Evolutionary conservation across 2,329 filamentous ascomycete species (phyloP).

Genomic region (Zymoseptoria passerinii): DNA sequence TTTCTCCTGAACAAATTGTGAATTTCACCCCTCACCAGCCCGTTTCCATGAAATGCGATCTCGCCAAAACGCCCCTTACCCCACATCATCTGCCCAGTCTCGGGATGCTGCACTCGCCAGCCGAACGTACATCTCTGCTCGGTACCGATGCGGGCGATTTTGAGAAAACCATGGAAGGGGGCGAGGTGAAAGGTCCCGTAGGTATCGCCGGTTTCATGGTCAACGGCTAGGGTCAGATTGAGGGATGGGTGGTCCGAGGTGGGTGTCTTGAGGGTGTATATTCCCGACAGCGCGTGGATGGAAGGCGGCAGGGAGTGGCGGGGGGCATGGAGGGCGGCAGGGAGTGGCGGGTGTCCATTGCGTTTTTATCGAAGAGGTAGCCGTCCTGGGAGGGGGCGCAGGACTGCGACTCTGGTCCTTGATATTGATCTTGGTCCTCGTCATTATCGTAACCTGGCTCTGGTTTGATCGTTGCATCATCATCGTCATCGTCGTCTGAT

Average conservation of each 20-base stretch:
- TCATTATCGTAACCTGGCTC: neutral
- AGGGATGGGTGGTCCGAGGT: constrained; percentile 10
- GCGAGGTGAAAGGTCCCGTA: constrained; percentile 44
- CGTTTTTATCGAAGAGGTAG: constrained; percentile 14
- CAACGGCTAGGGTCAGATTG: constrained; percentile 33
- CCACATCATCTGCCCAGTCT: constrained; percentile 23
- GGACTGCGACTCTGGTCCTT: too few relatives aligned
- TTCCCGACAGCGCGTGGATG: too few relatives aligned
- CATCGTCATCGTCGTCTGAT: neutral
- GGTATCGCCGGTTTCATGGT: constrained; percentile 29
- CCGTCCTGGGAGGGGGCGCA: neutral
- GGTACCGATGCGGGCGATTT: constrained; percentile 27
- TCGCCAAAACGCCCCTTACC: constrained; percentile 29
- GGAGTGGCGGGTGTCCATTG: constrained; percentile 10
- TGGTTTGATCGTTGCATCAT: neutral
- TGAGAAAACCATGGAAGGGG: constrained; percentile 37
- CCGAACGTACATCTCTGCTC: constrained; percentile 14
- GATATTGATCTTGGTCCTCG: neutral
- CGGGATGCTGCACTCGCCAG: constrained; percentile 29
- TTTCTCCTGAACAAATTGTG: constrained; percentile 19
- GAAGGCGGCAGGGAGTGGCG: neutral
- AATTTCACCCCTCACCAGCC: constrained; percentile 19
- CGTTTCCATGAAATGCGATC: constrained; percentile 23
- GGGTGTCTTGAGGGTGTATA: too few relatives aligned
- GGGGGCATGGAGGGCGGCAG: neutral